Base-by-base conservation (phyloP, 176 grass and related monocot genomes). In the Echinochloa phyllopogon region DNA sequence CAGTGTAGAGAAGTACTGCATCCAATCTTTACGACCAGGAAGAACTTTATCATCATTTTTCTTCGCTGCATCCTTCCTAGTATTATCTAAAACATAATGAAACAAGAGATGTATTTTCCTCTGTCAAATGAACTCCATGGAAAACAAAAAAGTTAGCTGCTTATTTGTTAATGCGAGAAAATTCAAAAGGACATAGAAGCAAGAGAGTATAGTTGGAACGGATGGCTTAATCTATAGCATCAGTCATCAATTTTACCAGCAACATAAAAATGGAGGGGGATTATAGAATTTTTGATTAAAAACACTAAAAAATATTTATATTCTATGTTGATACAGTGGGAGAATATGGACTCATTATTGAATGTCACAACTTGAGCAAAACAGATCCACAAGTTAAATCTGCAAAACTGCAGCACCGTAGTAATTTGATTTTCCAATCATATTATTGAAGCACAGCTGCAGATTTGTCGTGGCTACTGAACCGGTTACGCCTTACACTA, bases 41-140 rank as follows among this genome's bases (percentile, higher is more conserved):
- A 21, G 71, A 37, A 74, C 43, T 73, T 73, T 48, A 66, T 90
- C 79, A 85, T 90, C 88, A 37, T 88, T 90, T 76, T 95, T 95
- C 82, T 94, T 94, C 17, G 33, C 43, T 50, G 63, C 33, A 20
- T 60, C 50, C 87, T 56, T 68, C 77, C 64, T 81, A 65, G 64
- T 56, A 86, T 87, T 81, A 82, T 55, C 88, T 92, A 64, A 85
- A 72, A 81, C 23, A 83, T 42, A 51, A 87, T 70, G 55, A 87
- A 55, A 79, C 12, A 76, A 74, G 25, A 15, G 33, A 67, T 85
- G 41, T 23, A 71, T 55, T 16, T 62, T 52, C 11, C 36, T 37
- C 13, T 89, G 27, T 81, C 57, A 81, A 79, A 78, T 59, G 49
- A 73, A 43, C 27, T 51, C 33, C 52, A 71, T 72, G 49, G 50